A percentile compares a stretch with the other conserved stretches of the same genome.
These are phyloP conservation scores for Dactylellina leptospora DNA, from an alignment of 2,329 filamentous ascomycete genomes.

Conservation along the genomic window DNA sequence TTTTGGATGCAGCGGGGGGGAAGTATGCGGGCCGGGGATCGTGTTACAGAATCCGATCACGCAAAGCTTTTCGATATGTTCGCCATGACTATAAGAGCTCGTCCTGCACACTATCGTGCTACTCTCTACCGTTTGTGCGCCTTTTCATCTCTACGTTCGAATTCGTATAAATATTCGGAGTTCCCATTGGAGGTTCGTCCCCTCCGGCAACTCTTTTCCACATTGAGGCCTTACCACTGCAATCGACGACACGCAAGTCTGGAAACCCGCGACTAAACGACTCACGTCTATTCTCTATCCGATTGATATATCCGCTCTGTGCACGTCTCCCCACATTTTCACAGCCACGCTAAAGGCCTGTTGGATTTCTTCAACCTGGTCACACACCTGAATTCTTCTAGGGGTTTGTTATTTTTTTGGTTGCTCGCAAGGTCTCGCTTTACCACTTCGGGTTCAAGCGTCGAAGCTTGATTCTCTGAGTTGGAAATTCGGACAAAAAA, in stretches of 20 bases:
- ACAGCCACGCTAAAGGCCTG: not conserved
- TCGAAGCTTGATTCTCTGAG: slow-evolving; percentile 4
- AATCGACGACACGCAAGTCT: not conserved
- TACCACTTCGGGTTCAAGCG: slow-evolving; percentile 6
- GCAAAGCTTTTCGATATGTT: slow-evolving; percentile 54
- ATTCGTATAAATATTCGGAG: too few species aligned
- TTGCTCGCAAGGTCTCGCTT: slow-evolving; percentile 1
- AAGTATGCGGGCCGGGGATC: slow-evolving; percentile 7
- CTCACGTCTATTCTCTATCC: slow-evolving; percentile 2
- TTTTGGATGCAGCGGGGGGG: not conserved
- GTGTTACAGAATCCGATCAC: slow-evolving; percentile 51
- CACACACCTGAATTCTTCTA: not conserved
- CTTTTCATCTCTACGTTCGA: too few species aligned
- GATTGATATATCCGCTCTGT: not conserved
- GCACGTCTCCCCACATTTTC: too few species aligned
- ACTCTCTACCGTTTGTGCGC: too few species aligned
- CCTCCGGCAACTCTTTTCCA: slow-evolving; percentile 1
- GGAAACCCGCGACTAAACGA: too few species aligned
- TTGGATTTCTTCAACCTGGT: not conserved
- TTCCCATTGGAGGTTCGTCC: too few species aligned
- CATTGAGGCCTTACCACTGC: not conserved
- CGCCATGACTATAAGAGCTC: slow-evolving; percentile 64
- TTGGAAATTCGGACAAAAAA: slow-evolving; percentile 11
- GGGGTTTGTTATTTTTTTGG: too few species aligned
- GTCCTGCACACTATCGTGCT: too few species aligned